Base-by-base conservation (phyloP, 1,284 basidiomycete genomes). In the Irpex rosettiformis region DNA sequence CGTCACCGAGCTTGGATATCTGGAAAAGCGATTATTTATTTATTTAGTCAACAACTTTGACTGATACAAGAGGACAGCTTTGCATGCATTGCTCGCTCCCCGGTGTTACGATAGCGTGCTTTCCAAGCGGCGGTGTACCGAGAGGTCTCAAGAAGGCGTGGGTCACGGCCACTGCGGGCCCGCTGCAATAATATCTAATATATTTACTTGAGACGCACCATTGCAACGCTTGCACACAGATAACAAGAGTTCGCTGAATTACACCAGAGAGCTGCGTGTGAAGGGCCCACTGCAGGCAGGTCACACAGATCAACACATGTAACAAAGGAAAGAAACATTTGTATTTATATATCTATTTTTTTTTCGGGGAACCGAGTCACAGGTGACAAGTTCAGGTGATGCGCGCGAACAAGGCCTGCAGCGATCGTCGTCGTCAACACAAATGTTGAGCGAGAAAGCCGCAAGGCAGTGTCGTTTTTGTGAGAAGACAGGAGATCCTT, bases 281-380 rank as follows among this genome's bases (percentile, higher is more conserved):
- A 51, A 51, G 48, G 48, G 10, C 18, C 18, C 10, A 18, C 18
- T 18, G 21, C 22, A 10, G 13, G 43, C 16, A 37, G 16, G 33
- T 37, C 18, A 47, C 22, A 18, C 21, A 47, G 43, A 47, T 47
- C 43, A 47, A 47, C 21, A 47, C 13, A 47, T 47, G 22, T 10
- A 18, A 47, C 43, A 47, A 47, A 47, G 43, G 18, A 47, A 18
- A 18, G 13, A 18, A 47, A 45, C 6, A 6, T 37, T 37, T 37
- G 33, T 7, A 7, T 7, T 16, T 16, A 37, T 16, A 37, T 7
- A 37, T 6, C 33, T 7, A 37, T 16, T 13, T 51, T 51, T 51
- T 51, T 24, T 51, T 51, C 24, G 10, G 25, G 48, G 48, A 51
- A 24, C 25, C 48, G 48, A 51, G 48, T 51, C 48, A 51, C 25